phyloP scores from a whole-genome alignment of 78 protist genomes.

The Dictyostelium discoideum region DNA sequence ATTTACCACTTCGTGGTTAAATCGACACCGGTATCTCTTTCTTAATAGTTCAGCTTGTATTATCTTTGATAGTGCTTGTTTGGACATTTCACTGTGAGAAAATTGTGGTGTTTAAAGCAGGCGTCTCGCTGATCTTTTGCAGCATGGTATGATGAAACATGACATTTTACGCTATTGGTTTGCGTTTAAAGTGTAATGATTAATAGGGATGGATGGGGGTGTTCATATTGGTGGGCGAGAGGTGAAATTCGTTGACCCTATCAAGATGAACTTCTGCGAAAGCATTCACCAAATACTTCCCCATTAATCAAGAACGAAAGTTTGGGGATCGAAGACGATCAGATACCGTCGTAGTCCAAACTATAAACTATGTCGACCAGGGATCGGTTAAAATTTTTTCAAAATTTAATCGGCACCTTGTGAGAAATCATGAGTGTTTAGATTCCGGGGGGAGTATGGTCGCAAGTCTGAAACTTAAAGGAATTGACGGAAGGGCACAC shows the following conservation, averaged over 20 bases:
- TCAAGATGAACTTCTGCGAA: constrained; percentile 94
- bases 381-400: constrained; percentile 83
- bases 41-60: background rate
- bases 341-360: constrained; percentile 97
- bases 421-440: constrained; percentile 92
- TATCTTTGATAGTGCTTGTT: background rate
- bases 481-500: constrained; percentile 97
- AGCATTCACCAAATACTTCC: constrained; percentile 95
- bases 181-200: constrained; percentile 85
- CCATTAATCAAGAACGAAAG: constrained; percentile 96
- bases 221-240: constrained; percentile 90
- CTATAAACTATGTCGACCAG: constrained; percentile 96
- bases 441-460: constrained; percentile 96
- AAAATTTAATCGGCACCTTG: constrained; percentile 76
- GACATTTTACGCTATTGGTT: constrained; percentile 69
- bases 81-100: constrained; percentile 89
- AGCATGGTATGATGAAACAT: constrained; percentile 65
- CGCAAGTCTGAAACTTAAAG: constrained; percentile 97
- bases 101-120: constrained; percentile 95
- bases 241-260: constrained; percentile 96
- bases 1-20: background rate
- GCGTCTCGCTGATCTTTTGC: constrained; percentile 71
- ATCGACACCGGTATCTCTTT: background rate
- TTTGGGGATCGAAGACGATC: constrained; percentile 97
- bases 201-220: constrained; percentile 94